Evolutionary conservation across 495 filamentous ascomycete genomes (phyloP).

Genomic region (Aspergillus panamensis): DNA sequence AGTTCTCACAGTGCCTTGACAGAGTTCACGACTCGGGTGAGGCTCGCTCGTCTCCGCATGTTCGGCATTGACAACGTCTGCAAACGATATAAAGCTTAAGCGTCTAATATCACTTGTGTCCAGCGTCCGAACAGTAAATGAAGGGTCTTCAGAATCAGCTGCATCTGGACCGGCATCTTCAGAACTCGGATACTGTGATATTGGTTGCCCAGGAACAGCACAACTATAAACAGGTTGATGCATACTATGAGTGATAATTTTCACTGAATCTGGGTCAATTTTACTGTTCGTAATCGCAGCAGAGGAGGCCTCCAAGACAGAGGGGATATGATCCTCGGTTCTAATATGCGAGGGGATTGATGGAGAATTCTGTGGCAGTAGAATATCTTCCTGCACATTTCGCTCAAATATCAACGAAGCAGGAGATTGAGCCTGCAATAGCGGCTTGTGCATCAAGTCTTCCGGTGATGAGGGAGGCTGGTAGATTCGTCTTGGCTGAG

Average conservation of each 20-base stretch:
- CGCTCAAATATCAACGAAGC: conserved; percentile 14
- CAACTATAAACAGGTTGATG: conserved; percentile 5
- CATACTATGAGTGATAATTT: conserved; percentile 13
- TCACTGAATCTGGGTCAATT: conserved; percentile 12
- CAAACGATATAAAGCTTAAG: conserved; percentile 16
- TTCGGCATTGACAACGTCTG: conserved; percentile 16
- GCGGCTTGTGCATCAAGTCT: not conserved
- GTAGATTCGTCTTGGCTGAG: not conserved
- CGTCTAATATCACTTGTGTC: conserved; percentile 9
- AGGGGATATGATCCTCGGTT: conserved; percentile 17
- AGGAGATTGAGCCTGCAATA: conserved; percentile 4
- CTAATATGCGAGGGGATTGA: conserved; percentile 17
- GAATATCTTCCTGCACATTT: conserved; percentile 17
- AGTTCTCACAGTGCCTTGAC: not conserved
- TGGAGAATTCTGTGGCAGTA: conserved; percentile 13
- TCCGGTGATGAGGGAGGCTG: conserved; percentile 6
- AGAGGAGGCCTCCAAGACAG: conserved; percentile 16
- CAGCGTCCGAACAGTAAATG: not conserved
- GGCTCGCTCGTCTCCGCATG: conserved; percentile 12
- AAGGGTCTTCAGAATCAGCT: conserved; percentile 5
- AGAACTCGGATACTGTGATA: not conserved
- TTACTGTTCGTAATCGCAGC: conserved; percentile 11
- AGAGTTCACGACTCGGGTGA: not conserved
- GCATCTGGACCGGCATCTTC: not conserved
- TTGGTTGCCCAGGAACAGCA: not conserved